A percentile compares a stretch with the other conserved stretches of the same genome.
Conservation (phyloP, 2,329 filamentous ascomycete species). For the Pyricularia pennisetigena region DNA sequence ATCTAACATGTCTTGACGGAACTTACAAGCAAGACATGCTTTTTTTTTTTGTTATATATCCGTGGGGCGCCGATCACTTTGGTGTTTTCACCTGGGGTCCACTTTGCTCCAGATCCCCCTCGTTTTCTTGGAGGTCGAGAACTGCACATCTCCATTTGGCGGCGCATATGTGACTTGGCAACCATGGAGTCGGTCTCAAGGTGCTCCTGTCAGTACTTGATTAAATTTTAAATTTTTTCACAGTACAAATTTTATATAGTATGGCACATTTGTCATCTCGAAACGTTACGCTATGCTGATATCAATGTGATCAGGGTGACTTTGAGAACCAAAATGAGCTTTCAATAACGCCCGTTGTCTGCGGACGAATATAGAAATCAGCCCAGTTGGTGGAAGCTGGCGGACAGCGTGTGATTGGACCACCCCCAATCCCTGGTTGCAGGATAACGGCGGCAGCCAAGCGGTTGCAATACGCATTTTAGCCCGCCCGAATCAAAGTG, state of each 20-base stretch:
- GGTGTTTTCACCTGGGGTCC: not conserved
- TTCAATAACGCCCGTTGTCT: not conserved
- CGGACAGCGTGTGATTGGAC: not conserved
- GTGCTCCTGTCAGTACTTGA: not conserved
- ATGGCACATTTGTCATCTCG: not conserved
- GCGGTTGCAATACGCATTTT: not conserved
- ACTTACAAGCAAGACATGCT: not conserved
- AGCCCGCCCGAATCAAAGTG: not conserved
- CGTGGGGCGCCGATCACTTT: not conserved
- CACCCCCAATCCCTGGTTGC: not conserved
- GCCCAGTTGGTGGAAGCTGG: not conserved
- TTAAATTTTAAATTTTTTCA: no score
- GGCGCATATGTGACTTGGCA: not conserved
- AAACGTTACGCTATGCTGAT: not conserved
- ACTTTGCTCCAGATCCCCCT: not conserved
- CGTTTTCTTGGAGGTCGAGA: not conserved
- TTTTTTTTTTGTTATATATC: not conserved
- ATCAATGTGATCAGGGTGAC: not conserved
- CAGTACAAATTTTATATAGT: not conserved
- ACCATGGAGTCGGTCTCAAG: not conserved
- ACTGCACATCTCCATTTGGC: not conserved
- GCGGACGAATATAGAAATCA: not conserved
- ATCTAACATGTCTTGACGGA: not conserved
- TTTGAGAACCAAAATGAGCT: not conserved
- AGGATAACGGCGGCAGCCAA: slow-evolving; percentile 1